Base-by-base conservation (phyloP, 2,329 filamentous ascomycete genomes). In the Endoconidiophora polonica region DNA sequence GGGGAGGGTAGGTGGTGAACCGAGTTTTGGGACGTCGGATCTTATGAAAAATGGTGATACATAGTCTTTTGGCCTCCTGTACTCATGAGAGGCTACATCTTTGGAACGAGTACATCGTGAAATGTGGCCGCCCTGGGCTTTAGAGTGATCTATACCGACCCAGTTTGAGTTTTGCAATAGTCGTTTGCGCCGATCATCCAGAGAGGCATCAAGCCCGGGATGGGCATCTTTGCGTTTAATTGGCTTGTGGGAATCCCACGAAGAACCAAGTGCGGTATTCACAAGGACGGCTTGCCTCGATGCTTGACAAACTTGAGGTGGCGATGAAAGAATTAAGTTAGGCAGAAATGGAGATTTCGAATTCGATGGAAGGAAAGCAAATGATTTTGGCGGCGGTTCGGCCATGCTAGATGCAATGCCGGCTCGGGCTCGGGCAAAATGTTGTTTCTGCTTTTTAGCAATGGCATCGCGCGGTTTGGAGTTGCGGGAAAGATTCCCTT, bases 401-500 rank as follows among this genome's bases (percentile, higher is more conserved):
- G 45, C 29, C 16, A 14, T 23, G 5, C 18, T 14, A 5, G 36
- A 22, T 9, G 26, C 10, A 16, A 26, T 20, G 20, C 43, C 37
- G n/a, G 33, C 38, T 7, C 44, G 48, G 14, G 40, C 29, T 12
- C 44, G 47, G 7, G 65, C 65, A 54, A 68, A 68, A 48, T 64
- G 62, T 48, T 63, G 55, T 42, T 61, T 64, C 54, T 68, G 66
- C 14, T 60, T 62, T 18, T 59, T 57, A 16, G 55, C 52, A 38
- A 66, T 62, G 24, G 58, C 54, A 12, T 59, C 58, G 46, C 59
- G 63, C 5, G 59, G 58, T 36, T 60, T 59, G 23, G 61, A 59
- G 52, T 67, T 60, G 6, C 66, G 64, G 41, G 64, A 59, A 20
- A 66, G 61, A 33, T 58, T 54, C 7, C 65, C 63, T 54, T 64